phyloP scores from a whole-genome alignment of 495 filamentous ascomycete species.

The Penicillium atrosanguineum region DNA sequence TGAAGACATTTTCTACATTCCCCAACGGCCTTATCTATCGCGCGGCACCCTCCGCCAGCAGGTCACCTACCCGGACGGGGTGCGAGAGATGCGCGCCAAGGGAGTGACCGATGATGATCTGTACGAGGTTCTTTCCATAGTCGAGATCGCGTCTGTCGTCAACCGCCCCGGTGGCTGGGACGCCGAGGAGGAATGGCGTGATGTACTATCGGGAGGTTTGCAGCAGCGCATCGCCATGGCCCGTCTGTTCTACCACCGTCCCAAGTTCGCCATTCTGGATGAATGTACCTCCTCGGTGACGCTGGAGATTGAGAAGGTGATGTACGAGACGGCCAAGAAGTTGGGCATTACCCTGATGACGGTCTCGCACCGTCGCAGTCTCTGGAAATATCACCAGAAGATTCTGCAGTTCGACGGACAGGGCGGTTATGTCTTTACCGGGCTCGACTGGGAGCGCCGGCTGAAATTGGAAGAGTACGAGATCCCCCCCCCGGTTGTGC shows the following conservation, averaged over 20 bases:
- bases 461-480: slow-evolving; percentile 81
- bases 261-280: slow-evolving; percentile 87
- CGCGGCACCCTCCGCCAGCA: slow-evolving; percentile 88
- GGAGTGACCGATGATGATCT: slow-evolving; percentile 82
- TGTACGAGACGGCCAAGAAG: slow-evolving; percentile 95
- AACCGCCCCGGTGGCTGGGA: slow-evolving; percentile 85
- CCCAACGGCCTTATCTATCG: slow-evolving; percentile 90
- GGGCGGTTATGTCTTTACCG: slow-evolving; percentile 85
- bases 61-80: slow-evolving; percentile 91
- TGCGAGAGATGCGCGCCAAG: slow-evolving; percentile 81
- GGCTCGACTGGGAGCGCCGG: slow-evolving; percentile 83
- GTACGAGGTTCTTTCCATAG: slow-evolving; percentile 66
- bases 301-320: slow-evolving; percentile 86
- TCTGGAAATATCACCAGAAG: slow-evolving; percentile 94
- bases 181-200: slow-evolving; percentile 93
- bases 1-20: slow-evolving; percentile 95
- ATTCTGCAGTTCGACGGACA: slow-evolving; percentile 97
- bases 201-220: slow-evolving; percentile 82
- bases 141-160: slow-evolving; percentile 82
- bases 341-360: slow-evolving; percentile 95
- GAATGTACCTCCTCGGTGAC: slow-evolving; percentile 95
- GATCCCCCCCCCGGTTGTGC: not conserved
- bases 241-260: slow-evolving; percentile 89
- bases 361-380: slow-evolving; percentile 81
- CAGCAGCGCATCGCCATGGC: slow-evolving; percentile 99